Evolutionary conservation across 1,139 yeast species (phyloP), one percentile per base, ranked within the genome.

Genomic region (Yamadazyma dushanensis): DNA sequence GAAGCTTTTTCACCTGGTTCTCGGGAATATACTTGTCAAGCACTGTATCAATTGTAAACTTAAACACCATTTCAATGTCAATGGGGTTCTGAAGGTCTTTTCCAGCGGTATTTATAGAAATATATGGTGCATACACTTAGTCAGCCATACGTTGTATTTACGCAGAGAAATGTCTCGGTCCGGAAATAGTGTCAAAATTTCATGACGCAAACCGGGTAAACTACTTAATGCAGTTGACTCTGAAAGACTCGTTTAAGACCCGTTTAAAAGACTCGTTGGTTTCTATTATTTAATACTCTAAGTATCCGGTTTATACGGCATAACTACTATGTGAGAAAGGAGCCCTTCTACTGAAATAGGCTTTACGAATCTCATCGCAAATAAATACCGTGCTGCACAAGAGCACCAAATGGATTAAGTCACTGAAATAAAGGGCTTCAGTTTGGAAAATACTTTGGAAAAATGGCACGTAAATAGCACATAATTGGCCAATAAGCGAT

Each of bases 381-480:
- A 88, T 66, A 63, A 90, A 81, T 4, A 92, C 97, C 6, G 87
- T 66, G 54, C 95, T 84, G 36, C 96, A 77, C 35, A 90, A 63
- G 9, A 66, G 41, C 3, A 78, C 45, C 54, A 92, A 72, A 47
- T 78, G 79, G 10, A 79, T 33, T 50, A 90, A 63, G 56, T 92
- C 98, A 14, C 71, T 60, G 7, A 88, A 56, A 32, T 74, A 68
- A 40, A 92, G 70, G 0, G 96, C 89, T 61, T 92, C 97, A 3
- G 98, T 92, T 60, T 92, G 97, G 74, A 92, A 92, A 40, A 92
- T 78, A 8, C 78, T 57, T 62, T 92, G 97, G 71, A 92, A 84
- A 54, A 90, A 88, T 40, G 97, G 96, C 31, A 90, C 75, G 57
- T 92, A 92, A 38, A 92, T 83, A 19, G 96, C 97, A 56, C 95